Percentiles rank a stretch among this genome's conserved stretches.
phyloP scores from a whole-genome alignment of 2,329 filamentous ascomycete species.

The Sordariomycetes sp. region DNA sequence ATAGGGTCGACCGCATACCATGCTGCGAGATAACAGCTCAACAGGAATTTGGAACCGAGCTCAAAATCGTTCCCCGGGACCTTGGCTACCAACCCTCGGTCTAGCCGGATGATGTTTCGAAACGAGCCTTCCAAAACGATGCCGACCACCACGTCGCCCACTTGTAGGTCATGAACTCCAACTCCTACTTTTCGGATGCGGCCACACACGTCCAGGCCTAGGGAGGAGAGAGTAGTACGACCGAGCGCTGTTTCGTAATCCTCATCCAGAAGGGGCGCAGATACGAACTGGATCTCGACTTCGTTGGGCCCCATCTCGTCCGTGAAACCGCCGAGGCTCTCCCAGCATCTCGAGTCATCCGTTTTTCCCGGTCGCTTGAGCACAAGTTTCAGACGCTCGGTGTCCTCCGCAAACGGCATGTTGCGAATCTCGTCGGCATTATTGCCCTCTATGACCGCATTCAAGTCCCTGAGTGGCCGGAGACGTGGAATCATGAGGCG shows the following conservation, averaged over 20 bases:
- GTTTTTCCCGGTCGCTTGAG: background rate
- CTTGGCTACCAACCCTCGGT: background rate
- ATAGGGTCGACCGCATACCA: constrained; percentile 1
- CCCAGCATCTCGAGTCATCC: background rate
- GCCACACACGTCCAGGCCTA: constrained; percentile 19
- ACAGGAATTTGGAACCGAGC: background rate
- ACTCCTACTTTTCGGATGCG: constrained; percentile 17
- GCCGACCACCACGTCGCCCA: constrained; percentile 15
- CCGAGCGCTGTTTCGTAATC: constrained; percentile 6
- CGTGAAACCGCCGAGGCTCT: background rate
- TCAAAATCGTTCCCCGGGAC: constrained; percentile 1
- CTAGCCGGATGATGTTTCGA: constrained; percentile 10
- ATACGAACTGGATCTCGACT: background rate
- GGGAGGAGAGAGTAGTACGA: constrained; percentile 17
- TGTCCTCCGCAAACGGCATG: background rate
- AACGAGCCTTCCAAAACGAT: constrained; percentile 18
- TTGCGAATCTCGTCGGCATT: background rate
- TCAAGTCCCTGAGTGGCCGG: constrained; percentile 14
- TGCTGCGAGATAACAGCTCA: background rate
- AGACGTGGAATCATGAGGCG: constrained; percentile 30
- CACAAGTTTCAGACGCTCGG: background rate
- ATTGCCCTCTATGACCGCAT: background rate
- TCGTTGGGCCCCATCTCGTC: background rate
- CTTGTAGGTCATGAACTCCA: constrained; percentile 13
- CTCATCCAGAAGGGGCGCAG: background rate